Percentiles rank a stretch among this genome's conserved stretches.
Evolutionary conservation across 805 yeast species (phyloP).

Genomic region (Torulaspora indica): DNA sequence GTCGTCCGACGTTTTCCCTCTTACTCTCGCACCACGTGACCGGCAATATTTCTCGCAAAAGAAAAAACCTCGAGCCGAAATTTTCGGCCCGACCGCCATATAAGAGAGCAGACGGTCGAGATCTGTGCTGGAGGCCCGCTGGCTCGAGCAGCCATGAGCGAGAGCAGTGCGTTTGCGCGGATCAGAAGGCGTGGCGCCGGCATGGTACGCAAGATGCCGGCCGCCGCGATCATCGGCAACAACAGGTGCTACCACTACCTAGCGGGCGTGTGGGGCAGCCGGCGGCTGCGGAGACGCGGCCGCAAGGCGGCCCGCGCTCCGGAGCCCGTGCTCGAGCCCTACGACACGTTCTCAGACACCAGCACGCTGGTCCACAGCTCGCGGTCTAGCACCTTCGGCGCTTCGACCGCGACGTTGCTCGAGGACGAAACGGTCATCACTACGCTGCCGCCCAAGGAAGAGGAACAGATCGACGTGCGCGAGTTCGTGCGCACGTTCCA

Average conservation of each 20-base stretch:
- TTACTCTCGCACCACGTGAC: too few relatives aligned
- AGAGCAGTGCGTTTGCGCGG: background rate
- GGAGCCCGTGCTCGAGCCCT: background rate
- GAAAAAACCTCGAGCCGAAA: background rate
- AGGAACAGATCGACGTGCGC: slow-evolving; percentile 12
- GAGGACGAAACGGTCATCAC: background rate
- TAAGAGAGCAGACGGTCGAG: background rate
- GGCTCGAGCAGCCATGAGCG: background rate
- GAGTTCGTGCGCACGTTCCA: slow-evolving; percentile 39
- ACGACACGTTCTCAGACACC: slow-evolving; percentile 18
- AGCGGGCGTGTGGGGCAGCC: background rate
- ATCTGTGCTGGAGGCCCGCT: too few relatives aligned
- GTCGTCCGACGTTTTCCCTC: too few relatives aligned
- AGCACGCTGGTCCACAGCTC: slow-evolving; percentile 19
- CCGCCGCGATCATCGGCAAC: background rate
- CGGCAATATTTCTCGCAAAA: background rate
- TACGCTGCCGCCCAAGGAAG: background rate
- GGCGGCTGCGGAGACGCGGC: background rate
- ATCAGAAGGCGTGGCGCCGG: slow-evolving; percentile 2
- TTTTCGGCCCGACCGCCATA: background rate
- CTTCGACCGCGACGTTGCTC: slow-evolving; percentile 6
- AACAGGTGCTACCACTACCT: slow-evolving; percentile 1
- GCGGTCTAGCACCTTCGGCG: slow-evolving; percentile 3
- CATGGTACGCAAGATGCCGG: slow-evolving; percentile 1
- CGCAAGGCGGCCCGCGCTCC: too few relatives aligned